Evolutionary conservation across 371 early-diverging fungal genomes (phyloP), one percentile per base, ranked within the genome.

Genomic region (Syncephalastrum sp.): DNA sequence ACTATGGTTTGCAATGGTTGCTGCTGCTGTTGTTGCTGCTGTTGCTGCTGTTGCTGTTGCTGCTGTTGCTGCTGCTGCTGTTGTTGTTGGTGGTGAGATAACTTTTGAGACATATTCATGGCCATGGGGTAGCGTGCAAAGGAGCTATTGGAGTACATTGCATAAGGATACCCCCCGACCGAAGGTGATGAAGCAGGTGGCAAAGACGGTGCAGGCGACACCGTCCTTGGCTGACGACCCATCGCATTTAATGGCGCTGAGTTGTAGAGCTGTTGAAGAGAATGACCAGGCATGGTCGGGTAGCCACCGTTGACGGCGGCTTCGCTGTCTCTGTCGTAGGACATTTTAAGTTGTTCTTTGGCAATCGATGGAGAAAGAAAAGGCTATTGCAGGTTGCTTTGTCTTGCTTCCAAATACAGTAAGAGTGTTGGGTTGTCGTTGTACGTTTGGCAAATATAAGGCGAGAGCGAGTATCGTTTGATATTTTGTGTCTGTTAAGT

Each of bases 71-170:
- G 57, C 21, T 63, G 61, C 47, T 61, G 68, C 24, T 57, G 70
- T 41, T 65, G 65, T 27, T 64, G 74, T 25, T 65, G 70, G 48
- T 64, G 74, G 29, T 65, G 64, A 57, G 74, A 16, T 4, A 73
- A 48, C 63, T 75, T 75, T 63, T 77, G 72, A 10, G 70, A 69
- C 24, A 78, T 44, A 51, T 70, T 72, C 64, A 76, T 68, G 50
- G 79, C 74, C 17, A 74, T 73, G 13, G 81, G 75, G 48, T 77
- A 83, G 25, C 81, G 75, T 7, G 74, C 67, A 49, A 73, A 62
- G 4, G 68, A 67, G 24, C 65, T 67, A 53, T 72, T 69, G 56
- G 56, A 42, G 47, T 79, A 75, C 65, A 77, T 75, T 57, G 73
- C 53, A 54, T 53, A 53, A n/a, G 47, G 54, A 53, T 60, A 60